phyloP scores from a whole-genome alignment of 345 rosid species.

The Brassica cretica region DNA sequence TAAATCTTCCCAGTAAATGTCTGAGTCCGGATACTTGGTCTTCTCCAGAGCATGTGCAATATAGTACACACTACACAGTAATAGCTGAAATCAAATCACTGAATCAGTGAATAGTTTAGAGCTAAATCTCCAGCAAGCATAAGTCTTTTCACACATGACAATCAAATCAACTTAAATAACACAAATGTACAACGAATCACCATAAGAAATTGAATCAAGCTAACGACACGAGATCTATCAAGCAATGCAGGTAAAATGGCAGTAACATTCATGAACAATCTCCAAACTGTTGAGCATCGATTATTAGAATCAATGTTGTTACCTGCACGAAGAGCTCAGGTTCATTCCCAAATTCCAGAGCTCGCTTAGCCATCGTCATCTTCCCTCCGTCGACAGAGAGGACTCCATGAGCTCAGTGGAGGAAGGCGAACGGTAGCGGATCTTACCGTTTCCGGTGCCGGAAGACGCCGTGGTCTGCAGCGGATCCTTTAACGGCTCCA shows the following conservation, averaged over 20 bases:
- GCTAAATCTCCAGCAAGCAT: background rate
- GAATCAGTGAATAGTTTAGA: background rate
- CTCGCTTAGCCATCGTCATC: constrained; percentile 43
- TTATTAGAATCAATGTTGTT: background rate
- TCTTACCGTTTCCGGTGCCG: background rate
- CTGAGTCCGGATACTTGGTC: background rate
- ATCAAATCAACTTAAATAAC: background rate
- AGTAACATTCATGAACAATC: background rate
- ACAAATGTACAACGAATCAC: background rate
- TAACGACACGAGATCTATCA: background rate
- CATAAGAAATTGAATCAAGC: background rate
- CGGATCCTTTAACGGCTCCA: background rate
- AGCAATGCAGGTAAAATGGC: background rate
- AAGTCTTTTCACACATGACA: background rate
- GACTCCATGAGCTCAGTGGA: background rate
- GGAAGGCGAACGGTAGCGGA: background rate
- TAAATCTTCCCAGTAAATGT: background rate
- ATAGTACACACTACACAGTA: too few species aligned
- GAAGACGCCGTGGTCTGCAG: background rate
- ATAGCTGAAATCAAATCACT: constrained; percentile 4
- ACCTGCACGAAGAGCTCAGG: background rate
- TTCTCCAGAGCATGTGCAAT: background rate
- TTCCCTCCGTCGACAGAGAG: background rate
- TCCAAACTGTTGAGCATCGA: background rate
- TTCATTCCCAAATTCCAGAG: background rate